These are phyloP conservation scores for Termitomyces sp. DNA, from an alignment of 768 basidiomycete species.

Conservation along the genomic window DNA sequence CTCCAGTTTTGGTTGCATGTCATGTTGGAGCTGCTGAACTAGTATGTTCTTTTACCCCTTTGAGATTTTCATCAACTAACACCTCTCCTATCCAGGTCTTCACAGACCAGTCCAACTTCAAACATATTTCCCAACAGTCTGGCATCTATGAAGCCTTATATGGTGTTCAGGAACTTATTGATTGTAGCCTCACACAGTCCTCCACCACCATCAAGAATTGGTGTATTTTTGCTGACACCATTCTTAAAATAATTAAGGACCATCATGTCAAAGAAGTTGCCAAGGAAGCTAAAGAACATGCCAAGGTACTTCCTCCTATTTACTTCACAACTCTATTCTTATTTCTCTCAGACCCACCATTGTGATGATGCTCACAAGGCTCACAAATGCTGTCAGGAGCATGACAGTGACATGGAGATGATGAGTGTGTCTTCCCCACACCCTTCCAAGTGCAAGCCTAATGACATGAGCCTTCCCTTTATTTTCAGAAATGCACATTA, in stretches of 20 bases:
- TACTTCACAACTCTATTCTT: neutral
- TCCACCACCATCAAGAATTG: neutral
- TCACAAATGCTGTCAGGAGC: too few species aligned
- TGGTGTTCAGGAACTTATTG: neutral
- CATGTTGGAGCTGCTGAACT: neutral
- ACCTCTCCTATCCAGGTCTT: neutral
- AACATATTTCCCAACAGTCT: too few species aligned
- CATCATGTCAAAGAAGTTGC: neutral
- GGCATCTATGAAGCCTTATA: too few species aligned
- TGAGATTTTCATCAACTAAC: neutral
- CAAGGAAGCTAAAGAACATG: neutral
- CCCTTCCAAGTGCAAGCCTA: too few species aligned
- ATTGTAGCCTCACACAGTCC: neutral
- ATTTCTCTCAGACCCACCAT: neutral
- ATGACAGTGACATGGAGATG: too few species aligned
- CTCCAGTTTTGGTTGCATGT: neutral
- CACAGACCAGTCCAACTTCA: neutral
- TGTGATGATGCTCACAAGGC: neutral
- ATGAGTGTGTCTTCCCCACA: too few species aligned
- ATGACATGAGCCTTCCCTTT: too few species aligned
- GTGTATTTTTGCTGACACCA: neutral
- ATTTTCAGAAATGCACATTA: too few species aligned
- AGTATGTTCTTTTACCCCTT: neutral
- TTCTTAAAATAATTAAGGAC: neutral
- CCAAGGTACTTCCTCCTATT: neutral